Conservation (phyloP, 2,329 filamentous ascomycete species). For the Orbilia quercus region DNA sequence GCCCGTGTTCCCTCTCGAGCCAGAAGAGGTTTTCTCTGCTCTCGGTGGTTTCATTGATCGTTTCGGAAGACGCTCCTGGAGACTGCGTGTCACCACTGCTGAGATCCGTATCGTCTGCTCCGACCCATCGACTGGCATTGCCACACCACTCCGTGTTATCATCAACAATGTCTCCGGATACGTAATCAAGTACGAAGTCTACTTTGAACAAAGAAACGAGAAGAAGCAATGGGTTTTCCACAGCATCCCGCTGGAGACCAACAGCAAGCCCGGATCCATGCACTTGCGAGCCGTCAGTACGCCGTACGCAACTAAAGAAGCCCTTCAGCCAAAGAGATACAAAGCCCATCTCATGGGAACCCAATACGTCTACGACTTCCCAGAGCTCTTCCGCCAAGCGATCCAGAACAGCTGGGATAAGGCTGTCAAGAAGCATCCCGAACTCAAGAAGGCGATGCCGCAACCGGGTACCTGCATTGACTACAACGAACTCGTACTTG, state of each 20-base stretch:
- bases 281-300: constrained; percentile 90
- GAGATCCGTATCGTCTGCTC: constrained; percentile 99
- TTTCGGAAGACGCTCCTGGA: constrained; percentile 93
- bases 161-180: constrained; percentile 99
- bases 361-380: constrained; percentile 99
- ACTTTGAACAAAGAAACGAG: constrained; percentile 96
- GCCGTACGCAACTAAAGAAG: constrained; percentile 97
- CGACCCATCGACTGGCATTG: constrained; percentile 81
- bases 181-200: constrained; percentile 96
- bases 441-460: constrained; percentile 82
- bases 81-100: constrained; percentile 93
- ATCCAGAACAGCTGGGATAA: constrained; percentile 94
- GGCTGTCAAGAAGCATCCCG: constrained; percentile 77
- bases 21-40: constrained; percentile 89
- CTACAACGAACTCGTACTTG: constrained; percentile 91
- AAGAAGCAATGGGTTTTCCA: constrained; percentile 99
- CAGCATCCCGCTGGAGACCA: constrained; percentile 73
- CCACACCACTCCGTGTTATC: constrained; percentile 92
- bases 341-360: constrained; percentile 99
- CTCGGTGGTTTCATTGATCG: constrained; percentile 95
- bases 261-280: constrained; percentile 94
- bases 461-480: constrained; percentile 89
- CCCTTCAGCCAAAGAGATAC: constrained; percentile 98
- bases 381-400: constrained; percentile 97
- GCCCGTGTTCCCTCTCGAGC: constrained; percentile 90